phyloP scores from a whole-genome alignment of 179 eudicot species.

The Gypsophila paniculata region DNA sequence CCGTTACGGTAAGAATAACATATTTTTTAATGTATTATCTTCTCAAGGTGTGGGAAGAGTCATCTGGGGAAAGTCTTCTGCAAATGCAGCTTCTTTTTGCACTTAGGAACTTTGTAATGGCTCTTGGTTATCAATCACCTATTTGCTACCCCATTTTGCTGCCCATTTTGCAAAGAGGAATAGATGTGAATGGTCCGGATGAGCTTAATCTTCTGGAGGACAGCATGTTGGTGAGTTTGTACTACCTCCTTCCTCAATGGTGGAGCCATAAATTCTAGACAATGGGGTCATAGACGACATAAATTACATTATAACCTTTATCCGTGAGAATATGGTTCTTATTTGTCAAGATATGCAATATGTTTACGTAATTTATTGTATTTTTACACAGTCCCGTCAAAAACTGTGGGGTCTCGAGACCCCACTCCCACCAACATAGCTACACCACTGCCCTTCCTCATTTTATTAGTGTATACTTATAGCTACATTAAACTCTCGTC shows the following conservation, averaged over 20 bases:
- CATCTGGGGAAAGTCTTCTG: constrained; percentile 87
- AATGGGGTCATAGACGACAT: no score
- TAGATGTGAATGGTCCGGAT: constrained; percentile 80
- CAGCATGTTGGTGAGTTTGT: constrained; percentile 68
- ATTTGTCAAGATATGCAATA: no score
- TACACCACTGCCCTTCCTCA: no score
- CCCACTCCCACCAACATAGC: no score
- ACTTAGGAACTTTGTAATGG: constrained; percentile 73
- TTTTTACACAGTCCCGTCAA: no score
- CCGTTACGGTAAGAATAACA: background rate
- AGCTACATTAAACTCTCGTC: constrained; percentile 13
- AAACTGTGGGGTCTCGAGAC: no score
- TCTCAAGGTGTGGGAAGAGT: constrained; percentile 89
- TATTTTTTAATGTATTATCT: constrained; percentile 15
- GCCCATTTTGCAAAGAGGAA: constrained; percentile 71
- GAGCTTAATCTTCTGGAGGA: constrained; percentile 90
- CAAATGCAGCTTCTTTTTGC: constrained; percentile 96
- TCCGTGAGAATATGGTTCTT: no score
- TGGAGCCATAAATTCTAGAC: no score
- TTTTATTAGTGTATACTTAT: background rate
- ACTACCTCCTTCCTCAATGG: background rate
- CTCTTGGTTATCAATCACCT: constrained; percentile 88
- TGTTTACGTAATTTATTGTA: no score
- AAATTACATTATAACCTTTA: no score
- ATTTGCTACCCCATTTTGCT: constrained; percentile 65